These are phyloP conservation scores for Kuraishia borneana DNA, from an alignment of 805 yeast genomes.

Conservation along the genomic window DNA sequence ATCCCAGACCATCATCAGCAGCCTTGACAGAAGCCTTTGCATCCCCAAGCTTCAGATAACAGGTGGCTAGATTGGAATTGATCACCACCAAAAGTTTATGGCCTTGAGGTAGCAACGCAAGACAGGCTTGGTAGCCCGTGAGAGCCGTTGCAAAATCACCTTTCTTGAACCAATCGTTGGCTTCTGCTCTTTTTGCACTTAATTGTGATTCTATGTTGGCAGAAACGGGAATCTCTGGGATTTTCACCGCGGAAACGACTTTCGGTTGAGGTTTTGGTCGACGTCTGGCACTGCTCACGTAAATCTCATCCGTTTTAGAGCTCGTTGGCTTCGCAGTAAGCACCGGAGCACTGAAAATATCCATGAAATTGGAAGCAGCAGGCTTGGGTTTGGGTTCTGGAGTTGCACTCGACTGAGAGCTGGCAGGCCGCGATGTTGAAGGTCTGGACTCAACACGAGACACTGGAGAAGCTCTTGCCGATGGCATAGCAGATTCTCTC, in stretches of 20 bases:
- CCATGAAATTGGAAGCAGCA: constrained; percentile 9
- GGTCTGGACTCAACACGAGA: constrained; percentile 10
- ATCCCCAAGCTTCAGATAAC: constrained; percentile 60
- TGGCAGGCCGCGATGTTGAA: constrained; percentile 1
- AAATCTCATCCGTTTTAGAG: constrained; percentile 6
- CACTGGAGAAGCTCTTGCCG: constrained; percentile 16
- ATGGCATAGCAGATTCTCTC: constrained; percentile 6
- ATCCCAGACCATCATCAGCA: constrained; percentile 34
- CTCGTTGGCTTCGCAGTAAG: constrained; percentile 5
- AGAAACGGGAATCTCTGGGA: constrained; percentile 11
- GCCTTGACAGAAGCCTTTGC: constrained; percentile 37
- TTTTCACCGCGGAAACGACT: constrained; percentile 2
- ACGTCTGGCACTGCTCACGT: constrained; percentile 17
- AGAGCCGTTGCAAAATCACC: constrained; percentile 75
- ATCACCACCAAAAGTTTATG: constrained; percentile 63
- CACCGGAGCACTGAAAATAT: constrained; percentile 15
- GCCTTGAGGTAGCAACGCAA: constrained; percentile 39
- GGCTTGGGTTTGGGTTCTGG: not conserved
- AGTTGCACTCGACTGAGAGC: not conserved
- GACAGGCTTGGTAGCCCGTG: constrained; percentile 40
- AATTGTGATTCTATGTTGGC: constrained; percentile 20
- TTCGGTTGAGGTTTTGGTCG: constrained; percentile 5
- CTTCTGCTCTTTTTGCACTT: constrained; percentile 40
- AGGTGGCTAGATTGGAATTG: constrained; percentile 64
- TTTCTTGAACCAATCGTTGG: constrained; percentile 52